A percentile compares a stretch with the other conserved stretches of the same genome.
Conservation (phyloP, 2,329 filamentous ascomycete species). For the Hypoxylon sp. region DNA sequence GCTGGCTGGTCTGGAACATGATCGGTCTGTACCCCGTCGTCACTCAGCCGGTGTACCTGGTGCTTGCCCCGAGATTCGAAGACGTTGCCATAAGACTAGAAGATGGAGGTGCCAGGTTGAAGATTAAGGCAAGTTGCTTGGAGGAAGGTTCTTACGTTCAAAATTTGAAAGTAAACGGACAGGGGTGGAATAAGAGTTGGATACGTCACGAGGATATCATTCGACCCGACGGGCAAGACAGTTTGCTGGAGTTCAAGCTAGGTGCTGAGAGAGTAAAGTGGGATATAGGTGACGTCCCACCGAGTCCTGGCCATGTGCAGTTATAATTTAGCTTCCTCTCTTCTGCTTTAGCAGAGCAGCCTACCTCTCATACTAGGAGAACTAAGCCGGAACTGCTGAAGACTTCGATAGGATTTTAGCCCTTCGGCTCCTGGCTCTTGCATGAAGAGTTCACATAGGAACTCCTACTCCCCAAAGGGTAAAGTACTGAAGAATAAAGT, state of each 20-base stretch:
- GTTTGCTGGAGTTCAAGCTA: slow-evolving; percentile 61
- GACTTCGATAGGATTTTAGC: too few relatives aligned
- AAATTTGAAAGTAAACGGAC: slow-evolving; percentile 63
- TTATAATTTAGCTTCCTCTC: slow-evolving; percentile 2
- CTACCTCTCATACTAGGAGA: too few relatives aligned
- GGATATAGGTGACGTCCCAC: slow-evolving; percentile 64
- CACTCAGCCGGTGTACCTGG: slow-evolving; percentile 66
- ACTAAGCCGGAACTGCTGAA: too few relatives aligned
- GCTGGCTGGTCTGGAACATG: slow-evolving; percentile 68
- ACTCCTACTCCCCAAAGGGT: too few relatives aligned
- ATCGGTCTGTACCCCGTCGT: slow-evolving; percentile 67
- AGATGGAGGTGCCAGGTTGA: slow-evolving; percentile 56
- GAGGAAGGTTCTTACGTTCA: slow-evolving; percentile 64
- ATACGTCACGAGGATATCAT: slow-evolving; percentile 64
- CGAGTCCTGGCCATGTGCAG: slow-evolving; percentile 53
- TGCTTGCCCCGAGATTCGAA: slow-evolving; percentile 63
- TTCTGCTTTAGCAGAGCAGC: too few relatives aligned
- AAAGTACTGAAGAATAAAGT: too few relatives aligned
- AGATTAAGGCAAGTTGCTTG: slow-evolving; percentile 60
- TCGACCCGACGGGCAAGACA: slow-evolving; percentile 53
- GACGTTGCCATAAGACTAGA: slow-evolving; percentile 62
- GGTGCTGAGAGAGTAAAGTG: slow-evolving; percentile 55
- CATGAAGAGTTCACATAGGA: too few relatives aligned
- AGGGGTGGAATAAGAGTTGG: slow-evolving; percentile 66
- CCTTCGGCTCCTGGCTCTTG: too few relatives aligned